phyloP scores from a whole-genome alignment of 805 yeast genomes.

The Yarrowia sp. region DNA sequence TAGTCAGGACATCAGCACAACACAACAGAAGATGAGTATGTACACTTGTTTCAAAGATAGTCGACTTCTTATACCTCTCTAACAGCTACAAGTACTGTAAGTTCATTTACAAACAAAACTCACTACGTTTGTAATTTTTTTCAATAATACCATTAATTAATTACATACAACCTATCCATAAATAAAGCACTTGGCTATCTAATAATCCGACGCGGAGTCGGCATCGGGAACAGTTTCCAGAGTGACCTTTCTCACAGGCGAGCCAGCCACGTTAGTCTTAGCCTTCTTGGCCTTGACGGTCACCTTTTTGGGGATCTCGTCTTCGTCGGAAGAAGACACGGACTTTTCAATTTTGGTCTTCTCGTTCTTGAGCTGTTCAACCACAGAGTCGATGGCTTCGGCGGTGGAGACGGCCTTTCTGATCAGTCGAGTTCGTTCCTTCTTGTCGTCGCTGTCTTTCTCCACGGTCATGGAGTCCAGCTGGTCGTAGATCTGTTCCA shows the following conservation, averaged over 20 bases:
- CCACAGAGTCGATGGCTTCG: constrained; percentile 31
- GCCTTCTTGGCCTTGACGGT: constrained; percentile 9
- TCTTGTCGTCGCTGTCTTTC: constrained; percentile 2
- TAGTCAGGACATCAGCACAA: too few relatives aligned
- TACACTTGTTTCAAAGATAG: too few relatives aligned
- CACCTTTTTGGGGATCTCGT: constrained; percentile 30
- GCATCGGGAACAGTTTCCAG: constrained; percentile 28
- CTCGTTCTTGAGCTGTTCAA: constrained; percentile 12
- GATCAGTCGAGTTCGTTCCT: constrained; percentile 13
- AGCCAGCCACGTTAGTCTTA: not conserved
- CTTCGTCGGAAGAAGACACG: constrained; percentile 21
- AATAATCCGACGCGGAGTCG: constrained; percentile 18
- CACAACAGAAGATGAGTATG: too few relatives aligned
- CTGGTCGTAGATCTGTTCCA: constrained; percentile 44
- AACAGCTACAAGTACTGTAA: too few relatives aligned
- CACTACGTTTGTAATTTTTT: too few relatives aligned
- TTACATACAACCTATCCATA: not conserved
- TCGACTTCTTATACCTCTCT: too few relatives aligned
- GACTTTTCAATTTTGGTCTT: not conserved
- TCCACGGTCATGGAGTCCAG: constrained; percentile 41
- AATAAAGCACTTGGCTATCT: too few relatives aligned
- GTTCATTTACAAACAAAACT: too few relatives aligned
- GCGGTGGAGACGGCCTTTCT: constrained; percentile 21
- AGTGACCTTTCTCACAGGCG: constrained; percentile 25
- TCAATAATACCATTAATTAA: constrained; percentile 2